Evolutionary conservation across 768 basidiomycete genomes (phyloP), one percentile per base, ranked within the genome.

Genomic region (Atractiella rhizophila): DNA sequence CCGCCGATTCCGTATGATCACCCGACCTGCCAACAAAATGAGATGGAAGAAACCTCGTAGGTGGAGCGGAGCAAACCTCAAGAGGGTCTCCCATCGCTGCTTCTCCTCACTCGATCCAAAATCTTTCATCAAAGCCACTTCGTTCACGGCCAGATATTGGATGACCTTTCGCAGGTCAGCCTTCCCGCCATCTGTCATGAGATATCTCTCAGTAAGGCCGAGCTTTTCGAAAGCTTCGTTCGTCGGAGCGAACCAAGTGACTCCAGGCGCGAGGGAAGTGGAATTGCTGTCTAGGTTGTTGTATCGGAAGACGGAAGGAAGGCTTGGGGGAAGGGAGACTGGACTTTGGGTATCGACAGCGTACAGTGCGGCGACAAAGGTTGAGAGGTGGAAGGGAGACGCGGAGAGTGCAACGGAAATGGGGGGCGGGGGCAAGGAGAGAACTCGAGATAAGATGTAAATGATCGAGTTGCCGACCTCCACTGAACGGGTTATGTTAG

Each of bases 221-320:
- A 96, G 68, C 7, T 73, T 68, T 46, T 72, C 69, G 63, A 91
- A 98, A 0, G 83, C 91, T n/a, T 61, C 56, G 54, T 98, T 98
- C 33, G 68, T 72, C 8, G 91, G 91, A 26, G 91, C 72, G 29
- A 98, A 68, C 43, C 83, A 68, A 3, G 85, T 76, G 1, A 75
- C 74, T 7, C 69, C 69, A 4, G 78, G 74, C 19, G 67, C 68
- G 18, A 36, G 54, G 63, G 53, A 70, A 66, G 43, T 82, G 60
- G 63, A 53, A 18, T 60, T 64, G 25, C 78, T 71, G 8, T 80
- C 78, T 35, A 94, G 68, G n/a, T n/a, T n/a, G n/a, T n/a, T n/a
- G n/a, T n/a, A n/a, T n/a, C n/a, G n/a, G n/a, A n/a, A n/a, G n/a
- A n/a, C n/a, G n/a, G n/a, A n/a, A n/a, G n/a, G n/a, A n/a, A n/a